phyloP scores from a whole-genome alignment of 495 filamentous ascomycete species.

The Aspergillus biplanus region DNA sequence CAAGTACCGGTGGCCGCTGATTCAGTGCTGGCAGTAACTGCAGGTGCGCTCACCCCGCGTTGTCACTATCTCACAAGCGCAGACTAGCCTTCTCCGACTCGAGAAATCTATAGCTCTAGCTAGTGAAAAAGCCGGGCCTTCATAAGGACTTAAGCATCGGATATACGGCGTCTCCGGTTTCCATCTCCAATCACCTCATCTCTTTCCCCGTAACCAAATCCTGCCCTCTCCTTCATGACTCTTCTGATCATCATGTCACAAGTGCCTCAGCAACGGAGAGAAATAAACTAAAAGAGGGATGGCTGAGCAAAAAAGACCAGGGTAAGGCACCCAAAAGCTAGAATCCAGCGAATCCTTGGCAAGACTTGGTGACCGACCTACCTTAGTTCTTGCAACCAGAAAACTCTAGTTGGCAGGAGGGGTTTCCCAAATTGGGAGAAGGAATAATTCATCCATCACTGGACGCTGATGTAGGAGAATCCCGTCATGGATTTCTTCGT shows the following conservation, averaged over 20 bases:
- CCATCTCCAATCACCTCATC: background rate
- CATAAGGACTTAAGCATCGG: constrained; percentile 1
- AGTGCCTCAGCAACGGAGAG: background rate
- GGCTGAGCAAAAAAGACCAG: background rate
- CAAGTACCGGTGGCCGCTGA: background rate
- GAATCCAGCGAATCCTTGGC: background rate
- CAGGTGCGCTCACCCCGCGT: background rate
- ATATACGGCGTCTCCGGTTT: constrained; percentile 2
- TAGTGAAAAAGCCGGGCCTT: background rate
- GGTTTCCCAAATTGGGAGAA: background rate
- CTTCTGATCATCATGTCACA: background rate
- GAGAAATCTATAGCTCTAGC: background rate
- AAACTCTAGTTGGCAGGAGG: background rate
- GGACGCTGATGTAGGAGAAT: background rate
- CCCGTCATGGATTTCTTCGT: background rate
- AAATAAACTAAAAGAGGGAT: background rate
- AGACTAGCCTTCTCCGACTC: too few relatives aligned
- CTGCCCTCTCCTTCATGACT: background rate
- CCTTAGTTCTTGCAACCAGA: background rate
- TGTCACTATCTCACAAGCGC: too few relatives aligned
- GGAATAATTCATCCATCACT: background rate
- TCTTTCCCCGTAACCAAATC: background rate
- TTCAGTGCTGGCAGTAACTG: background rate
- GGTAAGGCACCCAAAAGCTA: background rate
- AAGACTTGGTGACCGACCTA: background rate